These are phyloP conservation scores for Meira miltonrushii DNA, from an alignment of 1,284 basidiomycete genomes.

Conservation along the genomic window DNA sequence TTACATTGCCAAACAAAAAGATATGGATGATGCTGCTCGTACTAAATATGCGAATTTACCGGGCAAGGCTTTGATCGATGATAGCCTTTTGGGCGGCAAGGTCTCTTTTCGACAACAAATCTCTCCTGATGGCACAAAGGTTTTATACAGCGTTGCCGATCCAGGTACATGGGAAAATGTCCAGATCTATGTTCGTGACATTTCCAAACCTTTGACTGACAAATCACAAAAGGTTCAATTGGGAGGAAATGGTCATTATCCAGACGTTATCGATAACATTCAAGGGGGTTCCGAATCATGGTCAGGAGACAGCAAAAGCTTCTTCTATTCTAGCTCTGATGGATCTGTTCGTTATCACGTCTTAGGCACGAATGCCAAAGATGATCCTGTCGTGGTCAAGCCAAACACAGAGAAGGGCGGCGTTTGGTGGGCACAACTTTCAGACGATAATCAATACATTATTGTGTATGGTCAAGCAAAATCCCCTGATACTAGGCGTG, in stretches of 20 bases:
- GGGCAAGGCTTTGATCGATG: too few relatives aligned
- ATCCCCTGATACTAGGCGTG: too few relatives aligned
- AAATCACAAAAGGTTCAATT: constrained; percentile 24
- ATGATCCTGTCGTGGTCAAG: constrained; percentile 44
- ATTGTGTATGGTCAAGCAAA: too few relatives aligned
- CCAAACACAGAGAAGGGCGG: too few relatives aligned
- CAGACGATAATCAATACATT: too few relatives aligned
- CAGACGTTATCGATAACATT: constrained; percentile 39
- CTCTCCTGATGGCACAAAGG: too few relatives aligned
- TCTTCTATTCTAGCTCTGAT: constrained; percentile 49
- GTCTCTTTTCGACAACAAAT: too few relatives aligned
- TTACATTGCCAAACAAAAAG: background rate
- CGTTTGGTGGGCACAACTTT: too few relatives aligned
- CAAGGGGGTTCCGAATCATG: constrained; percentile 43
- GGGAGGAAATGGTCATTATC: constrained; percentile 34
- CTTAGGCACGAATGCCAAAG: constrained; percentile 38
- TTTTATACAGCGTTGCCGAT: too few relatives aligned
- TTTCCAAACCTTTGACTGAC: constrained; percentile 29
- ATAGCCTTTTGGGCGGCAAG: too few relatives aligned
- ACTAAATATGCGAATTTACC: too few relatives aligned
- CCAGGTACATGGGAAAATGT: too few relatives aligned
- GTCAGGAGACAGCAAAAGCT: constrained; percentile 44
- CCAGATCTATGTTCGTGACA: constrained; percentile 44
- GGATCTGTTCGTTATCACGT: constrained; percentile 48
- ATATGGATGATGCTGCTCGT: constrained; percentile 1